These are phyloP conservation scores for Skeletonema potamos DNA, from an alignment of 108 stramenopile species.

Conservation along the genomic window DNA sequence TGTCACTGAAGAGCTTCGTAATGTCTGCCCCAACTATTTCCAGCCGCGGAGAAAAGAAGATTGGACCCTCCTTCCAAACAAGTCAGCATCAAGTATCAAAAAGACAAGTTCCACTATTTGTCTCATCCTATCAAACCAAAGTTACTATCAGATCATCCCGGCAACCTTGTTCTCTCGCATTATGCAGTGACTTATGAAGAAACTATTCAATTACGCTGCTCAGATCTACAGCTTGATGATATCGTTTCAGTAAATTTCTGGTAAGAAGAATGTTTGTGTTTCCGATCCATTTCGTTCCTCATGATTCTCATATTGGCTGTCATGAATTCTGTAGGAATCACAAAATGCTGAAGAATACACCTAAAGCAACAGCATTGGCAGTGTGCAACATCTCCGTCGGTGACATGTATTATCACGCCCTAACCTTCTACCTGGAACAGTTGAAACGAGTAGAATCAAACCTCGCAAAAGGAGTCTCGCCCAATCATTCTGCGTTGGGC, in stretches of 20 bases:
- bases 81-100: conserved; percentile 22
- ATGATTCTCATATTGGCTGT: not conserved
- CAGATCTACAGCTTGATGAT: conserved; percentile 25
- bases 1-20: not conserved
- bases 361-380: conserved; percentile 22
- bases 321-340: conserved; percentile 17
- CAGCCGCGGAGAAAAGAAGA: conserved; percentile 32
- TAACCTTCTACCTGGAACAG: conserved; percentile 28
- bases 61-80: conserved; percentile 22
- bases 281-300: not conserved
- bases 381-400: conserved; percentile 33
- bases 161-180: conserved; percentile 22
- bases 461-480: conserved; percentile 7
- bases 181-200: conserved; percentile 30
- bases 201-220: conserved; percentile 17
- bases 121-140: conserved; percentile 16
- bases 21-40: not conserved
- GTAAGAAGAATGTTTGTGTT: conserved; percentile 2
- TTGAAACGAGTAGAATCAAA: conserved; percentile 5
- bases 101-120: conserved; percentile 12
- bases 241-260: conserved; percentile 35
- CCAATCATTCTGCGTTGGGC: too few relatives aligned
- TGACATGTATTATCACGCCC: conserved; percentile 32
- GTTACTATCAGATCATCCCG: conserved; percentile 15
- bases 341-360: conserved; percentile 26